phyloP scores from a whole-genome alignment of 1,284 basidiomycete genomes.

The Cutaneotrichosporon curvatum region DNA sequence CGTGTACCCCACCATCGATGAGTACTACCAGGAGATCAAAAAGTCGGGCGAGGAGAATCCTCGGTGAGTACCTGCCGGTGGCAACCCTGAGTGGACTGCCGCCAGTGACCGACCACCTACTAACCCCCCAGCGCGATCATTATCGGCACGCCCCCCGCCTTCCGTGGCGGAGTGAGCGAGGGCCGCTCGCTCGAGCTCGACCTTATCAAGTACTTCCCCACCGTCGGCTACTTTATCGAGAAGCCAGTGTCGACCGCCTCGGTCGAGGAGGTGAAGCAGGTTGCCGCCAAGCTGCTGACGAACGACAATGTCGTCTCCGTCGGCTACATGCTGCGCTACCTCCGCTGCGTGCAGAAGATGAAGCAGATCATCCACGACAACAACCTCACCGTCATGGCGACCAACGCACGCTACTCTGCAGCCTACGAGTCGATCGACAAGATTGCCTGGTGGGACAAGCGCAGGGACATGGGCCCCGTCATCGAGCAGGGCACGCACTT shows the following conservation, averaged over 20 bases:
- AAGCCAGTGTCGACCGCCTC: slow-evolving; percentile 88
- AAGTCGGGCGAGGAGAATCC: slow-evolving; percentile 45
- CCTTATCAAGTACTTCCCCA: slow-evolving; percentile 82
- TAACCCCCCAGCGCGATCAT: slow-evolving; percentile 69
- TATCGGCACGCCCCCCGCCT: slow-evolving; percentile 88
- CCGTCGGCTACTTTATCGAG: slow-evolving; percentile 86
- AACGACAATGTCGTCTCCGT: slow-evolving; percentile 77
- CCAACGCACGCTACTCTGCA: slow-evolving; percentile 82
- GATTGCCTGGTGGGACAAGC: slow-evolving; percentile 97
- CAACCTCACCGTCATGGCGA: slow-evolving; percentile 93
- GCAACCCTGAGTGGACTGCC: neutral
- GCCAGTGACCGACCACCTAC: no score
- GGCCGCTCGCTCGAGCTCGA: slow-evolving; percentile 85
- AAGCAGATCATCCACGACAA: slow-evolving; percentile 94
- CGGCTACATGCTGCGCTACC: slow-evolving; percentile 85
- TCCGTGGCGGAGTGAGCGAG: slow-evolving; percentile 68
- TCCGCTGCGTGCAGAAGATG: slow-evolving; percentile 95
- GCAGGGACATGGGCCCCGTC: slow-evolving; percentile 69
- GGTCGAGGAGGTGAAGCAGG: slow-evolving; percentile 52
- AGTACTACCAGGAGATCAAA: slow-evolving; percentile 65
- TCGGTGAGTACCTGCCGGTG: slow-evolving; percentile 38
- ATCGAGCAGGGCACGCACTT: slow-evolving; percentile 93
- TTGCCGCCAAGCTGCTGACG: slow-evolving; percentile 62
- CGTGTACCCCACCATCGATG: slow-evolving; percentile 79
- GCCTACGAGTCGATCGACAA: slow-evolving; percentile 87